phyloP scores from a whole-genome alignment of 1,139 yeast species.

The Pneumocystis wakefieldiae region DNA sequence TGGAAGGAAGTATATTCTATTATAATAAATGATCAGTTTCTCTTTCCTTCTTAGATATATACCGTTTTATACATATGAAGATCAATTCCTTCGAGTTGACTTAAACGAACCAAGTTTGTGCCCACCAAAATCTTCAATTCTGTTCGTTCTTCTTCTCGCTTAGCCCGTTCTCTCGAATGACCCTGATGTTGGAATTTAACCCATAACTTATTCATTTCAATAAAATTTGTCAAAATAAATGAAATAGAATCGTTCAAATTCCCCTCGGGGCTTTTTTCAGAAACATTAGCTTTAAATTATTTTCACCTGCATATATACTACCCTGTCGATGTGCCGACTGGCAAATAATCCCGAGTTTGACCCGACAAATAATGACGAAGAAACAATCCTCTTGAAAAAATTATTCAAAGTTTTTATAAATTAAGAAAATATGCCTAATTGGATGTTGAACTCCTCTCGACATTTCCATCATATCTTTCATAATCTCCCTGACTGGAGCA shows the following conservation, averaged over 20 bases:
- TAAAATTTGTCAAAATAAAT: conserved; percentile 70
- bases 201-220: conserved; percentile 97
- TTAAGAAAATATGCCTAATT: conserved; percentile 23
- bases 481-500: conserved; percentile 70
- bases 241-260: conserved; percentile 51
- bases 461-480: conserved; percentile 97
- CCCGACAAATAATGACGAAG: conserved; percentile 79
- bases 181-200: conserved; percentile 94
- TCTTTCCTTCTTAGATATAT: neutral
- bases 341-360: conserved; percentile 58
- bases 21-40: neutral
- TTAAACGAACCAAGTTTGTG: conserved; percentile 72
- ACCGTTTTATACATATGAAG: conserved; percentile 40
- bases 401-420: neutral
- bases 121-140: conserved; percentile 89
- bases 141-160: conserved; percentile 63
- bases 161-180: conserved; percentile 65
- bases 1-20: conserved; percentile 50
- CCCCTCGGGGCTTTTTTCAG: conserved; percentile 25
- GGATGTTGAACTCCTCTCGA: conserved; percentile 97
- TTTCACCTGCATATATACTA: conserved; percentile 10
- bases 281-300: neutral
- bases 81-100: conserved; percentile 72
- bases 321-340: conserved; percentile 24
- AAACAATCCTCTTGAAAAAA: conserved; percentile 45